These are phyloP conservation scores for Arthrobotrys sphaeroides DNA, from an alignment of 2,329 filamentous ascomycete species.

Conservation along the genomic window DNA sequence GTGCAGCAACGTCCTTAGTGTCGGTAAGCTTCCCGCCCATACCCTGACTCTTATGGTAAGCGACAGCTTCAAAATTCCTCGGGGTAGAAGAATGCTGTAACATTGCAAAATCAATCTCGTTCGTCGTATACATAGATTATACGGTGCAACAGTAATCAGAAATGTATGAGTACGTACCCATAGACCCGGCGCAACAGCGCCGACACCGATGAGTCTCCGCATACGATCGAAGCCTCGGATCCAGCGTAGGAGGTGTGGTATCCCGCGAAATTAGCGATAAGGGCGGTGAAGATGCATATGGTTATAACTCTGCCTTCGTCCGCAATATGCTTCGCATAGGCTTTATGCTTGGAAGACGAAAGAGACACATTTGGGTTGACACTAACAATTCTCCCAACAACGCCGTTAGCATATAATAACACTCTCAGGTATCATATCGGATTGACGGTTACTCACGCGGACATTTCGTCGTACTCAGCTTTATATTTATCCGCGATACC, in stretches of 20 bases:
- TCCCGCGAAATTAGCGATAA: neutral
- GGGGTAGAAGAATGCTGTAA: neutral
- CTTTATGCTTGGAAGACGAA: neutral
- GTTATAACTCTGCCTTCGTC: neutral
- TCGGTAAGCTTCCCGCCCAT: neutral
- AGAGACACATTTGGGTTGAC: neutral
- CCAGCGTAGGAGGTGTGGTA: conserved; percentile 2
- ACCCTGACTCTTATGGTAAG: conserved; percentile 3
- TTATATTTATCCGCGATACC: neutral
- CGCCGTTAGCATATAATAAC: neutral
- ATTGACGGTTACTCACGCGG: neutral
- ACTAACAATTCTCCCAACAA: neutral
- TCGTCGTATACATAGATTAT: neutral
- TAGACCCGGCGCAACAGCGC: neutral
- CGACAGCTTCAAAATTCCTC: neutral
- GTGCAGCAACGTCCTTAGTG: neutral
- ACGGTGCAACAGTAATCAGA: neutral
- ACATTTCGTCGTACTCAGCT: conserved; percentile 7
- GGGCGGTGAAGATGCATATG: neutral
- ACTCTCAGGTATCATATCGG: neutral
- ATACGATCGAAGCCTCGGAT: neutral
- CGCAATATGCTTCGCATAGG: neutral
- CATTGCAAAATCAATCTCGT: neutral
- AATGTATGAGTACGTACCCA: conserved; percentile 5
- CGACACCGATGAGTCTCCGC: neutral